Evolutionary conservation across 768 basidiomycete species (phyloP).

Genomic region (Tylopilus sp.): DNA sequence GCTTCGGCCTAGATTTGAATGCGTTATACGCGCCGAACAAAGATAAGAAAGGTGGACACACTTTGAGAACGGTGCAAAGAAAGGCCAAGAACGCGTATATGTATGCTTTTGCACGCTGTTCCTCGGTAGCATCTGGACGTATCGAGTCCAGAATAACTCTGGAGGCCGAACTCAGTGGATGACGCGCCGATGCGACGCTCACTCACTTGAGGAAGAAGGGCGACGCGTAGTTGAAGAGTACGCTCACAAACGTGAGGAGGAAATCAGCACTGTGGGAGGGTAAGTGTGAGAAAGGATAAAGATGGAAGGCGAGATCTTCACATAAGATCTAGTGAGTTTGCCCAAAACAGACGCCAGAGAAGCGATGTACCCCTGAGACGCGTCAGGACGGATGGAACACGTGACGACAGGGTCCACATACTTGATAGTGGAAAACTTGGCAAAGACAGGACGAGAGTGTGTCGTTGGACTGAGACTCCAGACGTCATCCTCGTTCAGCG

Average conservation of each 20-base stretch:
- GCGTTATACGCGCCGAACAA: background rate
- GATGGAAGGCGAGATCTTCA: constrained; percentile 5
- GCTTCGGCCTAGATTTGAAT: constrained; percentile 45
- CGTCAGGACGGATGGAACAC: background rate
- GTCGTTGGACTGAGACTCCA: constrained; percentile 68
- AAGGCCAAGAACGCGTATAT: constrained; percentile 79
- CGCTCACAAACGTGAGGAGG: constrained; percentile 60
- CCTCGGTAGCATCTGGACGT: constrained; percentile 39
- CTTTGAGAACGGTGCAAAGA: constrained; percentile 41
- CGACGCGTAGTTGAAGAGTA: constrained; percentile 72
- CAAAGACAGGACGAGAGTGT: constrained; percentile 63
- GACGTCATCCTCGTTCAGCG: constrained; percentile 67
- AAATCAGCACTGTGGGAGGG: constrained; percentile 53
- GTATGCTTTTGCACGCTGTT: constrained; percentile 60
- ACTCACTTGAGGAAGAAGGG: constrained; percentile 82
- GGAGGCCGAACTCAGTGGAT: background rate
- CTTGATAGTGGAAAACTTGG: constrained; percentile 37
- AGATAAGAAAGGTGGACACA: background rate
- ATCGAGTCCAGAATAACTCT: constrained; percentile 62
- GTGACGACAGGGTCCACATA: background rate
- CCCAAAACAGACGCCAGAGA: constrained; percentile 40
- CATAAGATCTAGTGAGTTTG: constrained; percentile 47
- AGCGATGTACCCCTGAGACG: constrained; percentile 29
- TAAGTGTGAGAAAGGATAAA: background rate
- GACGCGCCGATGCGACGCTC: background rate